Evolutionary conservation across 306 rosid species (phyloP), one percentile per base, ranked within the genome.

Genomic region (Comarum palustre): DNA sequence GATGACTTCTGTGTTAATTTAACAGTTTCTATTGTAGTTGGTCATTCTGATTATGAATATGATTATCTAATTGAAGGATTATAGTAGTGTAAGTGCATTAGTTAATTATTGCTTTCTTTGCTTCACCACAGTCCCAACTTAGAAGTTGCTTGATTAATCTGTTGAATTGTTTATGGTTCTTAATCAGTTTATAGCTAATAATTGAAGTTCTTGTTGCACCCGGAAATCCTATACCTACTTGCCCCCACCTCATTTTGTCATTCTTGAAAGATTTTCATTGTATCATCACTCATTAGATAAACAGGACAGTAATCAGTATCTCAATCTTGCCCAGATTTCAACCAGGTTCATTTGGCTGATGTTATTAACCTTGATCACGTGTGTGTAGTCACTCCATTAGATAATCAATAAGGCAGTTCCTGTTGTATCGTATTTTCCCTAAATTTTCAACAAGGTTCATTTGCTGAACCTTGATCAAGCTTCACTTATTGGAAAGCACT

Each of bases 401-500:
- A 14, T 7, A 7, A 38, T 38, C 6, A 42, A 42, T 11, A 1
- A 12, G 16, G 61, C 80, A 81, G 70, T 75, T 24, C 64, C 46
- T 47, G 2, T 39, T 38, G 38, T 9, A 25, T 27, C 55, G 57
- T 13, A 79, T 76, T 41, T 46, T 19, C 27, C 39, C 55, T 34
- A 39, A 6, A 75, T 59, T 72, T 45, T 43, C 19, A 73, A 43
- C 73, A 74, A 87, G 66, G 61, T 87, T 57, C 88, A 78, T 75
- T 16, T 69, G 13, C 34, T 68, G 42, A 19, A 71, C 39, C 51
- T 45, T 52, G 46, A 45, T 25, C 16, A 41, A 57, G 45, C 29
- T 32, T 75, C 60, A 74, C 42, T 69, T 71, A 82, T 69, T 80
- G 67, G 64, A 39, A 16, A 66, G 19, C 46, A 55, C 42, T 17